A percentile compares a stretch with the other conserved stretches of the same genome.
These are phyloP conservation scores for Monosporascus sp. DNA, from an alignment of 2,329 filamentous ascomycete genomes.

Conservation along the genomic window DNA sequence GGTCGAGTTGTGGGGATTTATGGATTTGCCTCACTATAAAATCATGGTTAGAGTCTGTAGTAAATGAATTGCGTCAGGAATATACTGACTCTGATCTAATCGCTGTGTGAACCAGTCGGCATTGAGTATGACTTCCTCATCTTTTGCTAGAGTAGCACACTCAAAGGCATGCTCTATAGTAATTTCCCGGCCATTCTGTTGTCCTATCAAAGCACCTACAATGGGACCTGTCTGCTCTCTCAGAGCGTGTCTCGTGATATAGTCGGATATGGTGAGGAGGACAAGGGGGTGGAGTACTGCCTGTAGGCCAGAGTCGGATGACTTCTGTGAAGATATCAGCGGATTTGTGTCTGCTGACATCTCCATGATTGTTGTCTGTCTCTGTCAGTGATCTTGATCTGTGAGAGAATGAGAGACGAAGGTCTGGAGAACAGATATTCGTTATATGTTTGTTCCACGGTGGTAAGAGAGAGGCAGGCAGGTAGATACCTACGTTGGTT, in stretches of 20 bases:
- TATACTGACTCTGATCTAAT: constrained; percentile 72
- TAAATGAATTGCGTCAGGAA: background rate
- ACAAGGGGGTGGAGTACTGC: constrained; percentile 88
- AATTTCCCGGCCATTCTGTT: constrained; percentile 84
- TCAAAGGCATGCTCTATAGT: constrained; percentile 94
- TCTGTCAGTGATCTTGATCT: background rate
- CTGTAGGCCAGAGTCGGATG: constrained; percentile 68
- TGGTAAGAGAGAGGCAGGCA: background rate
- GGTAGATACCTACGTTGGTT: background rate
- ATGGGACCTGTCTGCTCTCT: constrained; percentile 70
- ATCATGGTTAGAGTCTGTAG: constrained; percentile 6
- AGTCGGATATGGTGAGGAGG: constrained; percentile 93
- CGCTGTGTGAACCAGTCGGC: constrained; percentile 68
- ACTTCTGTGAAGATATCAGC: constrained; percentile 61
- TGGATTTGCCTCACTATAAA: constrained; percentile 77
- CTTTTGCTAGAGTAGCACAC: constrained; percentile 52
- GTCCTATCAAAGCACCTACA: constrained; percentile 81
- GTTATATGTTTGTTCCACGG: too few species aligned
- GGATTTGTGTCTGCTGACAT: constrained; percentile 39
- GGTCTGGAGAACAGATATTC: background rate
- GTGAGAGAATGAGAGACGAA: background rate
- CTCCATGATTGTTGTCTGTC: constrained; percentile 36
- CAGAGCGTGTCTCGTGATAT: constrained; percentile 85
- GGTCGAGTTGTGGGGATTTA: constrained; percentile 72
- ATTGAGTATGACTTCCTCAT: constrained; percentile 59